These are phyloP conservation scores for Claviceps fusiformis DNA, from an alignment of 2,329 filamentous ascomycete species.

Conservation along the genomic window DNA sequence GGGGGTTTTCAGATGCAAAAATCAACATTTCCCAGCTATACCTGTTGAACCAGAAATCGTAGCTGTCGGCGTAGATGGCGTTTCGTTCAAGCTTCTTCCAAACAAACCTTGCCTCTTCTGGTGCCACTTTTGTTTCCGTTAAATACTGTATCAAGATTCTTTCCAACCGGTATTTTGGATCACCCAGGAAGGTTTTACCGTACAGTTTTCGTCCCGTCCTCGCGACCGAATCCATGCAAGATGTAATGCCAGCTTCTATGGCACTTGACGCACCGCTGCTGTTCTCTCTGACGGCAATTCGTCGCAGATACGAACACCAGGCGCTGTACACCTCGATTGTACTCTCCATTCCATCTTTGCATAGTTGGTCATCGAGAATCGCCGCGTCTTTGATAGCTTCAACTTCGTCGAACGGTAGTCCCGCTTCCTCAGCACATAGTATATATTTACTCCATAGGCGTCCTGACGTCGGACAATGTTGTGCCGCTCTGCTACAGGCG, in stretches of 20 bases:
- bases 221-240: constrained; percentile 73
- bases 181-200: constrained; percentile 64
- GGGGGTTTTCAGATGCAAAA: constrained; percentile 33
- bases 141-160: constrained; percentile 86
- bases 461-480: constrained; percentile 89
- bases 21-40: constrained; percentile 82
- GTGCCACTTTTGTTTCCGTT: constrained; percentile 67
- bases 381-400: constrained; percentile 86
- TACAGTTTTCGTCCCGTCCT: constrained; percentile 65
- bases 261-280: constrained; percentile 76
- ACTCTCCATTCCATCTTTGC: constrained; percentile 74
- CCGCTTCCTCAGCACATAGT: constrained; percentile 67
- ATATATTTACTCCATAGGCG: constrained; percentile 84
- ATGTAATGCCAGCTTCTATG: constrained; percentile 76
- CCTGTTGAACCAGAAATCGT: constrained; percentile 88
- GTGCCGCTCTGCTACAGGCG: constrained; percentile 66
- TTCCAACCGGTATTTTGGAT: constrained; percentile 78
- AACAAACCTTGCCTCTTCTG: constrained; percentile 61
- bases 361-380: constrained; percentile 71
- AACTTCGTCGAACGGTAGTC: constrained; percentile 63
- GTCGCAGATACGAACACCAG: constrained; percentile 89
- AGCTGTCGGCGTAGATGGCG: constrained; percentile 58
- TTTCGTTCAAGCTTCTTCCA: constrained; percentile 58
- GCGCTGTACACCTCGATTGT: constrained; percentile 83
- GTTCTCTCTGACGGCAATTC: constrained; percentile 63